Conservation (phyloP, 148 eudicot genomes). For the Mesembryanthemum crystallinum region DNA sequence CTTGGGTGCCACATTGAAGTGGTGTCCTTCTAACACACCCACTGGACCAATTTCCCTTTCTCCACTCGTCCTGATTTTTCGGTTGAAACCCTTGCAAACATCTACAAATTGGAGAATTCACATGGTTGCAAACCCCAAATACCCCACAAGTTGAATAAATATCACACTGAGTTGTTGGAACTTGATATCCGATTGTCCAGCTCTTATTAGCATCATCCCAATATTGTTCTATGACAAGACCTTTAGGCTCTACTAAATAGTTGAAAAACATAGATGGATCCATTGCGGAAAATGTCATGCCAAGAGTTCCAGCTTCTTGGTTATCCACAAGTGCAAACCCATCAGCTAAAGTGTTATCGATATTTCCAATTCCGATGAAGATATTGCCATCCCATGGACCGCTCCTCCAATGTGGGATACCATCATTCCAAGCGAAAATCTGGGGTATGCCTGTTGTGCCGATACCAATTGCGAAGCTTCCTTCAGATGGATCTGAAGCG, state of each 20-base stretch:
- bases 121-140: slow-evolving; percentile 39
- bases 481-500: slow-evolving; percentile 39
- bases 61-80: slow-evolving; percentile 36
- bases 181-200: slow-evolving; percentile 30
- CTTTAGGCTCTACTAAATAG: slow-evolving; percentile 17
- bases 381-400: slow-evolving; percentile 42
- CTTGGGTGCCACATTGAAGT: slow-evolving; percentile 35
- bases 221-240: slow-evolving; percentile 21
- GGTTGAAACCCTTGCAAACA: slow-evolving; percentile 56
- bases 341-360: slow-evolving; percentile 13
- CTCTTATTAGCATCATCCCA: slow-evolving; percentile 27
- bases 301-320: background rate
- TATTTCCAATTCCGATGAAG: slow-evolving; percentile 34
- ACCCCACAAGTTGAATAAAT: slow-evolving; percentile 48
- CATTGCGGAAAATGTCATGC: background rate
- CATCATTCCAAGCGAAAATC: slow-evolving; percentile 14
- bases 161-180: slow-evolving; percentile 35
- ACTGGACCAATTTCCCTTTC: slow-evolving; percentile 28
- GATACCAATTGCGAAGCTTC: slow-evolving; percentile 21
- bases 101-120: slow-evolving; percentile 31
- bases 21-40: slow-evolving; percentile 48
- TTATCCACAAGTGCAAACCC: slow-evolving; percentile 11
- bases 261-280: slow-evolving; percentile 25
- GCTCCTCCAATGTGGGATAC: slow-evolving; percentile 18
- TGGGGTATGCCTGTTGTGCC: slow-evolving; percentile 25